These are phyloP conservation scores for Aspergillus baeticus DNA, from an alignment of 495 filamentous ascomycete species.

Conservation along the genomic window DNA sequence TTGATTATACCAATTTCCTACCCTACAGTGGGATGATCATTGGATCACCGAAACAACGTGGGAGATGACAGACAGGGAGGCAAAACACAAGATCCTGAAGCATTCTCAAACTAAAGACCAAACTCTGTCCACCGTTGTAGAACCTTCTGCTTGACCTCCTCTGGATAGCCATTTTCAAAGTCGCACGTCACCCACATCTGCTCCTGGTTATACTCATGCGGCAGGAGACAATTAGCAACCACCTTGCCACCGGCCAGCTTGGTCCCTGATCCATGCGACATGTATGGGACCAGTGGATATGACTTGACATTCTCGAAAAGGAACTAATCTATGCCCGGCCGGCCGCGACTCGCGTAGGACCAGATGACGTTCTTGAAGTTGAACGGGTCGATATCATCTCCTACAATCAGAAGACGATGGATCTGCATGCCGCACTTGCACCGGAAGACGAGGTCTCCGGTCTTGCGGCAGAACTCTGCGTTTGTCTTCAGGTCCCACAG, in stretches of 20 bases:
- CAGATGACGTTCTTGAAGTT: constrained; percentile 29
- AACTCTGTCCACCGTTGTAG: background rate
- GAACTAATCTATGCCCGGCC: constrained; percentile 25
- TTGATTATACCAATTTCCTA: too few relatives aligned
- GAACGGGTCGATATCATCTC: constrained; percentile 29
- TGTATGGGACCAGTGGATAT: constrained; percentile 32
- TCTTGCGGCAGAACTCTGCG: constrained; percentile 13
- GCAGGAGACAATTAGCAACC: background rate
- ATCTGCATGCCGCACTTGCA: constrained; percentile 23
- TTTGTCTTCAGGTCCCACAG: constrained; percentile 22
- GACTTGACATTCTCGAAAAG: constrained; percentile 25
- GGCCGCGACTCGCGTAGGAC: constrained; percentile 29
- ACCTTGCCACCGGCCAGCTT: background rate
- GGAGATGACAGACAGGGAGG: too few relatives aligned
- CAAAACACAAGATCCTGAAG: too few relatives aligned
- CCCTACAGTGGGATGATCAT: too few relatives aligned
- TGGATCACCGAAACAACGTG: too few relatives aligned
- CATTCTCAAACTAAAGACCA: background rate
- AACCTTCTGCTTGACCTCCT: constrained; percentile 1
- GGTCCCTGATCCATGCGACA: constrained; percentile 14
- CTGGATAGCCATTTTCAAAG: constrained; percentile 4
- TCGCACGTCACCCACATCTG: background rate
- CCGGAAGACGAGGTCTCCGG: constrained; percentile 25
- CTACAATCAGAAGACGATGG: constrained; percentile 26
- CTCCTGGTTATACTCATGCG: background rate